These are phyloP conservation scores for Alnus rubra DNA, from an alignment of 306 rosid species.

Conservation along the genomic window DNA sequence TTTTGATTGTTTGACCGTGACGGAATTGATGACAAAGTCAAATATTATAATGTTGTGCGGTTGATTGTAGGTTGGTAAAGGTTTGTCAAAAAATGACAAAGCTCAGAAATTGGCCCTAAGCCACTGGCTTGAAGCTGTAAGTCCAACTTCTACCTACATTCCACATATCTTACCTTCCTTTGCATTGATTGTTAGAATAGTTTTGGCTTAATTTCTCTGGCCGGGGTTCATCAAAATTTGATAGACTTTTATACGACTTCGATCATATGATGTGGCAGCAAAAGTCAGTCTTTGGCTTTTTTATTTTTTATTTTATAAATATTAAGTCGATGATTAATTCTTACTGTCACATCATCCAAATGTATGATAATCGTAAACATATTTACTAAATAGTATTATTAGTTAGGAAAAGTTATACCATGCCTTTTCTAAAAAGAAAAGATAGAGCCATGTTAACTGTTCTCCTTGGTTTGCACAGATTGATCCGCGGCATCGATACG, in stretches of 20 bases:
- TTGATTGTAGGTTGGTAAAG: constrained; percentile 81
- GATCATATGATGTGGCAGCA: too few species aligned
- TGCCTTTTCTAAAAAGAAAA: too few species aligned
- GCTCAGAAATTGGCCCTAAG: constrained; percentile 73
- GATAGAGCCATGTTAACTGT: constrained; percentile 1
- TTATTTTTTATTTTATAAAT: too few species aligned
- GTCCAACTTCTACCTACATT: constrained; percentile 24
- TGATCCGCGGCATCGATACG: constrained; percentile 91
- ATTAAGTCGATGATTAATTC: too few species aligned
- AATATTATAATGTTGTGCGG: constrained; percentile 7
- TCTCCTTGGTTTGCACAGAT: constrained; percentile 42
- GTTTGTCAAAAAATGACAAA: constrained; percentile 75
- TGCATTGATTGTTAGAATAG: not conserved
- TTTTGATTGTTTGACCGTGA: constrained; percentile 32
- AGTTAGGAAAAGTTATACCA: too few species aligned
- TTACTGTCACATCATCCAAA: too few species aligned
- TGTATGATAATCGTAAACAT: too few species aligned
- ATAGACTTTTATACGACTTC: too few species aligned
- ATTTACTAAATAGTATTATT: too few species aligned
- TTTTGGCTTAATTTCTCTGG: too few species aligned
- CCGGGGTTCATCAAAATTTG: too few species aligned
- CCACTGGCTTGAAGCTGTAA: constrained; percentile 98
- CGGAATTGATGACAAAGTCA: constrained; percentile 32
- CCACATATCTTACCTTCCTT: not conserved
- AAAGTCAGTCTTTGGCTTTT: too few species aligned